A percentile compares a stretch with the other conserved stretches of the same genome.
phyloP scores from a whole-genome alignment of 1,139 yeast genomes.

The Meyerozyma carpophila region DNA sequence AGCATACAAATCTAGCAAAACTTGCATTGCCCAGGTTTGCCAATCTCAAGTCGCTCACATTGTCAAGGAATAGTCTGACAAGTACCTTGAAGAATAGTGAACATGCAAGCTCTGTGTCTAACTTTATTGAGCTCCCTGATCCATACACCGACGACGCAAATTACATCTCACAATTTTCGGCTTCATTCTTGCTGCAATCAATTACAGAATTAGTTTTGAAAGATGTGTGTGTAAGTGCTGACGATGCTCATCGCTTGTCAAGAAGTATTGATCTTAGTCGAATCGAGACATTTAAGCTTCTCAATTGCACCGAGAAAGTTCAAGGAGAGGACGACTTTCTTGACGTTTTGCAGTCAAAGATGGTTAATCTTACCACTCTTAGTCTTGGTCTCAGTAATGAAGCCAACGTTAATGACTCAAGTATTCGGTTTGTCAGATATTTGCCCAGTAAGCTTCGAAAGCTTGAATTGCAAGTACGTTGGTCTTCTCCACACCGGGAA shows the following conservation, averaged over 20 bases:
- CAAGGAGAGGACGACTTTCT: not conserved
- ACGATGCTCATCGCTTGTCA: conserved; percentile 8
- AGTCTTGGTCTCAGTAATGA: not conserved
- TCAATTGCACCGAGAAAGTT: not conserved
- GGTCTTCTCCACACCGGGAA: not conserved
- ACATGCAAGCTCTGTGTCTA: conserved; percentile 8
- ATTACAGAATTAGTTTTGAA: conserved; percentile 12
- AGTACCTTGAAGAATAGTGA: conserved; percentile 3
- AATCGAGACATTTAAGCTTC: not conserved
- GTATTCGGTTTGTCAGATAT: not conserved
- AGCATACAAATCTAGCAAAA: conserved; percentile 8
- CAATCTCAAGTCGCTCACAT: conserved; percentile 12
- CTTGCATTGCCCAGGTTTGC: conserved; percentile 12
- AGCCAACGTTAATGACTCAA: not conserved
- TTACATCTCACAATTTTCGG: conserved; percentile 1
- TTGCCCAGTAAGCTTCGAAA: not conserved
- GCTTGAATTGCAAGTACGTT: not conserved
- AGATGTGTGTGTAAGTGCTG: conserved; percentile 11
- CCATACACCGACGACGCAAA: conserved; percentile 9
- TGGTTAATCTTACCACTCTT: not conserved
- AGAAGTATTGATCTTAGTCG: not conserved
- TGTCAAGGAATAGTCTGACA: conserved; percentile 7
- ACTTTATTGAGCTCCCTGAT: conserved; percentile 11
- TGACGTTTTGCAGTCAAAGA: not conserved
- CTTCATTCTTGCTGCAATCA: conserved; percentile 4